Evolutionary conservation across 768 basidiomycete genomes (phyloP).

Genomic region (Austroboletus festivus): DNA sequence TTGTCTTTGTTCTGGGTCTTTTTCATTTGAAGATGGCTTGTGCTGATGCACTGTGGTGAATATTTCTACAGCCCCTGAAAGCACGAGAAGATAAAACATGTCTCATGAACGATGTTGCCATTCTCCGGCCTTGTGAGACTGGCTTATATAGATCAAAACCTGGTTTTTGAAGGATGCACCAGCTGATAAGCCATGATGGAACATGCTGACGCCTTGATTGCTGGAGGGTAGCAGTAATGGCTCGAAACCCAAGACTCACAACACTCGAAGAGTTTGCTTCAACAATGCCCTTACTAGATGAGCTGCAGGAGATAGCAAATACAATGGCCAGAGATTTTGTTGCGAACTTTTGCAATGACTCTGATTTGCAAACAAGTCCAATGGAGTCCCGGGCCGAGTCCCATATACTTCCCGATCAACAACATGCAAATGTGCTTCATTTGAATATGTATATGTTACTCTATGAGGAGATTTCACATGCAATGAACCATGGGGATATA

Average conservation of each 20-base stretch:
- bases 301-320: too few species aligned
- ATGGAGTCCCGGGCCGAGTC: not conserved
- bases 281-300: too few species aligned
- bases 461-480: slow-evolving; percentile 10
- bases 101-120: slow-evolving; percentile 18
- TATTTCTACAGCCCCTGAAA: slow-evolving; percentile 5
- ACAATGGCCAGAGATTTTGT: too few species aligned
- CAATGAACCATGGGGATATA: slow-evolving; percentile 35
- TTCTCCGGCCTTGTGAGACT: slow-evolving; percentile 30
- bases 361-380: not conserved
- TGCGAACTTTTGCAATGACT: not conserved
- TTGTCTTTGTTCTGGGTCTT: slow-evolving; percentile 33
- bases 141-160: slow-evolving; percentile 31
- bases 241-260: too few species aligned
- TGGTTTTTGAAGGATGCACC: slow-evolving; percentile 35
- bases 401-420: not conserved
- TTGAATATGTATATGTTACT: not conserved
- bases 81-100: slow-evolving; percentile 7
- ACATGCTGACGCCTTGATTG: slow-evolving; percentile 24
- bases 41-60: slow-evolving; percentile 20
- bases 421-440: not conserved
- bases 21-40: slow-evolving; percentile 37
- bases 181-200: slow-evolving; percentile 32
- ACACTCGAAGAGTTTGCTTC: too few species aligned
- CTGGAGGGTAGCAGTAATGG: slow-evolving; percentile 19